Base-by-base conservation (phyloP, 495 filamentous ascomycete species). In the Neurospora tetraspora region DNA sequence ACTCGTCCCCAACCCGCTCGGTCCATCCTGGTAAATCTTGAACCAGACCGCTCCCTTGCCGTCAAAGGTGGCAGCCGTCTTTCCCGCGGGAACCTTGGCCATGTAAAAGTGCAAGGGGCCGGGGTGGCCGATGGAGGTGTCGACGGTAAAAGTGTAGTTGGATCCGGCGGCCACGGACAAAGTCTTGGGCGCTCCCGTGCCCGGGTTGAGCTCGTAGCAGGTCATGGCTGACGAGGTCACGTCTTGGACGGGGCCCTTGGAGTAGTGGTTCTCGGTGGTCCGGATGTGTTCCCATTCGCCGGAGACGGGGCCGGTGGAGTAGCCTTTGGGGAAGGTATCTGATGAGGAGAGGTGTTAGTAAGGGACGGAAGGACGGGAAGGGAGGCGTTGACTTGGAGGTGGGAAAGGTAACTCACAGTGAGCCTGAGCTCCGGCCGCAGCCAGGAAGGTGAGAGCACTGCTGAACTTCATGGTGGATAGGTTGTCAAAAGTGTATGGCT, bases 91-190 rank as follows among this genome's bases (percentile, higher is more conserved):
- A 5, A 83, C 85, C 70, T 81, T 80, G 39, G 85, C 86, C 71
- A 80, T 76, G 70, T 86, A 86, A 74, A 86, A 85, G 75, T 81
- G 86, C 61, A 79, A 74, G 9, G 82, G 81, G 1, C 83, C 83
- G 0, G 82, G 82, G 76, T 84, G 76, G 73, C 82, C 81, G n/a
- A 80, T 73, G 40, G 79, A 75, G 16, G 81, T 81, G 76, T 85
- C 84, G 68, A 83, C 84, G 77, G 82, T 81, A 75, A 85, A 87
- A 68, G 81, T 80, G 39, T 77, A 76, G 43, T 82, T 75, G 16
- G 82, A 80, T 42, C 84, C 84, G 16, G 82, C 83, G 40, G 83
- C 80, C 47, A 78, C 80, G 71, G 82, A 80, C 65, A 77, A 79
- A 18, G 81, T 79, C 27, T 80, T 76, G 43, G 82, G 39, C 1